Conservation (phyloP, 371 early-diverging fungal species). For the Batkoa obscura region DNA sequence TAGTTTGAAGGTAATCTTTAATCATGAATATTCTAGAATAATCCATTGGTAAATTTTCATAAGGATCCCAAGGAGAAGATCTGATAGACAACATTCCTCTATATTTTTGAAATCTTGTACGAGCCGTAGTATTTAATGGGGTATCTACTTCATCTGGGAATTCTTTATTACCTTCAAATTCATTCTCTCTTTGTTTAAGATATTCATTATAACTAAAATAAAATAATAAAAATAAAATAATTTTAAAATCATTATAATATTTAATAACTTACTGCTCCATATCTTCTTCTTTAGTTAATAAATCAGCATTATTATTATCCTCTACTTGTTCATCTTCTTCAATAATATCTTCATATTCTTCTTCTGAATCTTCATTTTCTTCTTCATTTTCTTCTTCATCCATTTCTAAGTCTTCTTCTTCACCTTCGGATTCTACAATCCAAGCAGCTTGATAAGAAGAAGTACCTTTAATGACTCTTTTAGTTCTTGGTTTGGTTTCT, state of each 20-base stretch:
- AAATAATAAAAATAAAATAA: background rate
- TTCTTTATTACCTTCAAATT: conserved; percentile 49
- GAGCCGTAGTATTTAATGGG: conserved; percentile 63
- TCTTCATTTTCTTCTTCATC: conserved; percentile 27
- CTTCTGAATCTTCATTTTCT: conserved; percentile 15
- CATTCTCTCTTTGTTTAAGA: conserved; percentile 38
- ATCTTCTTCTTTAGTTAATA: background rate
- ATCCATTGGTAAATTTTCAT: conserved; percentile 89
- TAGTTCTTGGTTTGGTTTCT: conserved; percentile 21
- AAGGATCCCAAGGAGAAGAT: conserved; percentile 92
- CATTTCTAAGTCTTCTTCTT: conserved; percentile 22
- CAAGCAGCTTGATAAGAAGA: conserved; percentile 93
- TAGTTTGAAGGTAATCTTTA: conserved; percentile 60
- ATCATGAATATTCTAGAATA: conserved; percentile 90
- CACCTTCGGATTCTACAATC: conserved; percentile 67
- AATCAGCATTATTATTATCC: conserved; percentile 37
- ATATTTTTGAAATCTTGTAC: conserved; percentile 72
- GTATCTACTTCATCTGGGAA: conserved; percentile 96
- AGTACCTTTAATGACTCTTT: conserved; percentile 84
- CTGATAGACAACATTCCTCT: conserved; percentile 86
- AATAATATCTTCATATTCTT: conserved; percentile 8
- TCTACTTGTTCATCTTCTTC: conserved; percentile 56
- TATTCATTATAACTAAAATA: conserved; percentile 25
- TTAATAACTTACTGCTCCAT: too few relatives aligned
- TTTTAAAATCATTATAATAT: too few relatives aligned